These are phyloP conservation scores for Schizonepeta tenuifolia DNA, from an alignment of 257 asterid species.

Conservation along the genomic window DNA sequence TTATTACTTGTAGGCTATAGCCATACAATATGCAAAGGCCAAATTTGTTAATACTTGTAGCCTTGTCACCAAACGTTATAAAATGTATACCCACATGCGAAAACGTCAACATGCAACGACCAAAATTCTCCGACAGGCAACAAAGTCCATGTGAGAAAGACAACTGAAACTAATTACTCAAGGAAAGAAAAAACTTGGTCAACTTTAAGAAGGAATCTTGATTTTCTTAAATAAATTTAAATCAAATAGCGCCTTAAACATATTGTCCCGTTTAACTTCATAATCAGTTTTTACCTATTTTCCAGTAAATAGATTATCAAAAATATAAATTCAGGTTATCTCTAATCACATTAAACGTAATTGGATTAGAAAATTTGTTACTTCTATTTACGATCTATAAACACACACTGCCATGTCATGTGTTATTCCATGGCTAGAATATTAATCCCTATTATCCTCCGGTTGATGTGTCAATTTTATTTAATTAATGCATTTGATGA, in stretches of 20 bases:
- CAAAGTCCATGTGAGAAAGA: conserved; percentile 38
- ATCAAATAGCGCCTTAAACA: neutral
- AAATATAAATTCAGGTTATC: no score
- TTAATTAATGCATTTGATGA: neutral
- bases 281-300: no score
- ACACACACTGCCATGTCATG: neutral
- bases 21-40: no score
- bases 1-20: no score
- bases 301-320: no score
- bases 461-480: no score
- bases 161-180: conserved; percentile 11
- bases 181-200: conserved; percentile 24
- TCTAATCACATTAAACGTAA: no score
- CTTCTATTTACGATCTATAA: no score
- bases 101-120: conserved; percentile 30
- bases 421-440: no score
- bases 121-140: conserved; percentile 31
- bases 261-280: neutral
- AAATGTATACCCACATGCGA: conserved; percentile 13
- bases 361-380: no score
- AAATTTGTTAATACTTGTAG: no score
- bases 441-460: neutral
- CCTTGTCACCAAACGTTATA: neutral
- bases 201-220: conserved; percentile 1
- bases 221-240: neutral